Evolutionary conservation across 1,284 basidiomycete species (phyloP), one percentile per base, ranked within the genome.

Genomic region (Cutaneotrichosporon sp.): DNA sequence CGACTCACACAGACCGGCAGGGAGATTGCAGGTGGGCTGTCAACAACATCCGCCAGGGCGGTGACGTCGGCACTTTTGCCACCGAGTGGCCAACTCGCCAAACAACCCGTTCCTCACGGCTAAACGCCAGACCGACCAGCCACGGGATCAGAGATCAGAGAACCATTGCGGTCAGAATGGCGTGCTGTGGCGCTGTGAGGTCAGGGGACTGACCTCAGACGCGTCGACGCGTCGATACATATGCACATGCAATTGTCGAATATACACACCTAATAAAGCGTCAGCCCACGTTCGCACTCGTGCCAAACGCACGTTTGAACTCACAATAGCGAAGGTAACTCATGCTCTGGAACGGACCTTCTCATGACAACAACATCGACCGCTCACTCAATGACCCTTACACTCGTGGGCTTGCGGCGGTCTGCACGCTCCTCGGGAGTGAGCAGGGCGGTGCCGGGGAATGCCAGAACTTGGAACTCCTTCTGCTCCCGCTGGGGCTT

Each of bases 381-480:
- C 45, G 14, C 22, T 46, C 24, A 46, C 25, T 27, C 27, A 18
- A 31, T 29, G 47, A 31, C 38, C 56, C 54, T 46, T 6, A 54
- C 38, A 52, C 62, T 57, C 16, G 55, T 52, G 16, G 53, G 50
- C n/a, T 47, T 27, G 54, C 59, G 59, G 38, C 62, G 58, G 13
- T 7, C 20, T 4, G 16, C 31, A 13, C 62, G 20, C 31, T 49
- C 62, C 11, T 20, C 38, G 4, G 55, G 27, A 0, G 22, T 7
- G n/a, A 64, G 36, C 5, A 54, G 14, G 3, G 24, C 27, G 10
- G 20, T 50, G 13, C 59, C 59, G 4, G 36, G 33, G 42, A 64
- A 64, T n/a, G 56, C 63, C 14, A 77, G 63, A n/a, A 78, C 67
- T 67, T 82, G 81, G 66, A 80, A 73, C 65, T 78, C 67, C 25